Evolutionary conservation across 2,329 filamentous ascomycete genomes (phyloP).

Genomic region (Pseudogymnoascus sp.): DNA sequence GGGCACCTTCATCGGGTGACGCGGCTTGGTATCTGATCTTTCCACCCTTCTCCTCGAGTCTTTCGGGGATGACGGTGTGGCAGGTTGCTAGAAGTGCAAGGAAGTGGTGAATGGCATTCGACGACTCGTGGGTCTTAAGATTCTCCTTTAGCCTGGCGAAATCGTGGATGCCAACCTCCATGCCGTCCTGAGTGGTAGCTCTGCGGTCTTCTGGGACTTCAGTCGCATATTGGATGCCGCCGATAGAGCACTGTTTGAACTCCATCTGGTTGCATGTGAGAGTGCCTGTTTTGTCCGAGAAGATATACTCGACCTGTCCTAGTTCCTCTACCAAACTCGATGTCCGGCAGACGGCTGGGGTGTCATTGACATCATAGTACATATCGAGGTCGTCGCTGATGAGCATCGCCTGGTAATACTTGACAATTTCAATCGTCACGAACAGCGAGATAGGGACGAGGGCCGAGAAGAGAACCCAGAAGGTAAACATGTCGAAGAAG

Average conservation of each 20-base stretch:
- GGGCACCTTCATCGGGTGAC: conserved; percentile 92
- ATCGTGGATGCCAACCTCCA: conserved; percentile 63
- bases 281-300: conserved; percentile 96
- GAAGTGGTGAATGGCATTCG: conserved; percentile 70
- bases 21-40: conserved; percentile 96
- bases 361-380: conserved; percentile 93
- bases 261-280: conserved; percentile 99
- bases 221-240: conserved; percentile 86
- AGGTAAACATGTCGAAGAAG: conserved; percentile 90
- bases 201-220: conserved; percentile 86
- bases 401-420: conserved; percentile 95
- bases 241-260: conserved; percentile 91
- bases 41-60: conserved; percentile 65
- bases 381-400: conserved; percentile 98
- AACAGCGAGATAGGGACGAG: conserved; percentile 96
- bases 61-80: conserved; percentile 94
- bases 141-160: conserved; percentile 58
- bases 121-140: conserved; percentile 47
- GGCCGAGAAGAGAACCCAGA: conserved; percentile 96
- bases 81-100: conserved; percentile 79
- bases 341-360: conserved; percentile 88
- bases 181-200: conserved; percentile 68
- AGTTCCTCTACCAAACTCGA: conserved; percentile 95
- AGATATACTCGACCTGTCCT: conserved; percentile 97
- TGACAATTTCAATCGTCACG: conserved; percentile 94